Percentiles rank a stretch among this genome's conserved stretches.
phyloP scores from a whole-genome alignment of 257 asterid genomes.

The Parsonsia alboflavescens region DNA sequence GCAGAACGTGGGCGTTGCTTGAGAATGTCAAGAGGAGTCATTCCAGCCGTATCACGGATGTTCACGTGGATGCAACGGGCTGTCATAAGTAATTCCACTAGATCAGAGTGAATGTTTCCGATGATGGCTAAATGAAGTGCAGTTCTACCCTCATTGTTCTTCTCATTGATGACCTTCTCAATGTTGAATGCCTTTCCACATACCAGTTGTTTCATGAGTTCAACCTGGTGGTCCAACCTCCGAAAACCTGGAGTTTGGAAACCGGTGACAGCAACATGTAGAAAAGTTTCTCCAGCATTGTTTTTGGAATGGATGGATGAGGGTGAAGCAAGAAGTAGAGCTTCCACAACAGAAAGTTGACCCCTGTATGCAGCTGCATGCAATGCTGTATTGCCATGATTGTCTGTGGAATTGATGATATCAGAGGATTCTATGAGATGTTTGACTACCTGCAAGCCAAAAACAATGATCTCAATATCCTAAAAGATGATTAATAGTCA shows the following conservation, averaged over 20 bases:
- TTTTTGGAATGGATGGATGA: slow-evolving; percentile 42
- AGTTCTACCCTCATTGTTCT: slow-evolving; percentile 54
- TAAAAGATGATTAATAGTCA: not conserved
- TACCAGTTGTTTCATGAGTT: slow-evolving; percentile 60
- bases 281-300: slow-evolving; percentile 67
- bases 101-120: slow-evolving; percentile 73
- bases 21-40: slow-evolving; percentile 79
- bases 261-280: slow-evolving; percentile 73
- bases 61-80: slow-evolving; percentile 53
- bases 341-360: slow-evolving; percentile 70
- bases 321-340: slow-evolving; percentile 63
- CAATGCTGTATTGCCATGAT: slow-evolving; percentile 74
- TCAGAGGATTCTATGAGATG: slow-evolving; percentile 43
- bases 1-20: slow-evolving; percentile 60
- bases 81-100: slow-evolving; percentile 72
- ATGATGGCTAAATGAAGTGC: slow-evolving; percentile 76
- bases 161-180: slow-evolving; percentile 47
- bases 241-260: slow-evolving; percentile 82
- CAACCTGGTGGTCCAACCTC: slow-evolving; percentile 70
- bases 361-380: slow-evolving; percentile 89
- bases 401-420: slow-evolving; percentile 57
- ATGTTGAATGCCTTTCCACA: slow-evolving; percentile 41
- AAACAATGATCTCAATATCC: not conserved
- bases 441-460: slow-evolving; percentile 55
- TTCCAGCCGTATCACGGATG: slow-evolving; percentile 56